Base-by-base conservation (phyloP, 495 filamentous ascomycete species). In the Talaromyces thailandensis region DNA sequence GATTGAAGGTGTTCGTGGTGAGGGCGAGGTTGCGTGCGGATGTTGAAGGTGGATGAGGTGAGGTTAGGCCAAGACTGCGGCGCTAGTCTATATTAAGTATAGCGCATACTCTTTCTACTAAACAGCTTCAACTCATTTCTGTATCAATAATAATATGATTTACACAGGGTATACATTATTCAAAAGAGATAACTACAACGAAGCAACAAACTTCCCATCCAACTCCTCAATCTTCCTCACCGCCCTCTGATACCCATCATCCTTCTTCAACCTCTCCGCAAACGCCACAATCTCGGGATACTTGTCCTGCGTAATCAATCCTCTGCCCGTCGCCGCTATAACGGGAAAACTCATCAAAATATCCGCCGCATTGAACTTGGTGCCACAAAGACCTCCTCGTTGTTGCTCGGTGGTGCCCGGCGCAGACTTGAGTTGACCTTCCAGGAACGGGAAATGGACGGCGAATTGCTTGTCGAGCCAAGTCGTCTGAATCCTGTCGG, bases 291-390 rank as follows among this genome's bases (percentile, higher is more conserved):
- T 61, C 62, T 80, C 81, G 52, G 88, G 87, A 66, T 88, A 86
- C 50, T 74, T 74, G 31, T 85, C 81, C 63, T 76, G 71, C 18
- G 77, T 75, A 43, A 86, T 62, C 16, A 78, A 64, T 1, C 71
- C 69, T 28, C 70, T 68, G 1, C 64, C 66, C 51, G 74, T 77
- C 6, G 78, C 82, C 3, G 82, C 81, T 28, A 84, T 78, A 9
- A 96, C 70, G 0, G 88, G 89, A 69, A 89, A 96, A 65, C 82
- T 85, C 74, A 96, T 76, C 67, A 94, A 69, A 45, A 97, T 88
- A 70, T 97, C 93, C 0, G 88, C 93, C 0, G 84, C 85, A 0
- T 89, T 91, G 24, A 97, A 76, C 56, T 84, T 73, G 12, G 76
- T 73, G 5, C 92, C 91, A 67, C 87, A 92, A 14, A 96, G 73